A percentile compares a stretch with the other conserved stretches of the same genome.
These are phyloP conservation scores for Puya raimondii DNA, from an alignment of 176 grass and related monocot genomes.

Conservation along the genomic window DNA sequence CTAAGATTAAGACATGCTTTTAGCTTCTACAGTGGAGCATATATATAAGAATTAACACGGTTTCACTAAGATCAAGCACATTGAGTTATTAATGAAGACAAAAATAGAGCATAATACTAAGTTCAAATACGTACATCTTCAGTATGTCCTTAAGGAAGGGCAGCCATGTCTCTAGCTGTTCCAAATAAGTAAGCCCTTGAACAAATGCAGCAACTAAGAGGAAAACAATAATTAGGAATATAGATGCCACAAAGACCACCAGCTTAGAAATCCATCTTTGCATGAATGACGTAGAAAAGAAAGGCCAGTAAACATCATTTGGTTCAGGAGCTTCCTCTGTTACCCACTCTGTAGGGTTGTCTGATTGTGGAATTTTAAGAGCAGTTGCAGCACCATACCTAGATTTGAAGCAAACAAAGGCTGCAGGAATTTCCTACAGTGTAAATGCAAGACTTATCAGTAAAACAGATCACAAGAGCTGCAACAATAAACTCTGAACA, in stretches of 20 bases:
- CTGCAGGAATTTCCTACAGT: slow-evolving; percentile 58
- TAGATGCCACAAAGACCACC: slow-evolving; percentile 60
- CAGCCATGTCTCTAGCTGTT: slow-evolving; percentile 73
- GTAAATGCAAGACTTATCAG: slow-evolving; percentile 11
- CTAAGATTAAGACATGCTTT: neutral
- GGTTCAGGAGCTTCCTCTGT: slow-evolving; percentile 81
- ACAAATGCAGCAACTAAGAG: slow-evolving; percentile 65
- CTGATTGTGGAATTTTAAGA: slow-evolving; percentile 62
- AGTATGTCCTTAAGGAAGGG: slow-evolving; percentile 82
- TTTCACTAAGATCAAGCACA: slow-evolving; percentile 6
- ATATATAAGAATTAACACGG: slow-evolving; percentile 1
- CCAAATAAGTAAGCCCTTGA: slow-evolving; percentile 88
- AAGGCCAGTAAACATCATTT: slow-evolving; percentile 83
- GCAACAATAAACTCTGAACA: neutral
- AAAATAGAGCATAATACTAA: neutral
- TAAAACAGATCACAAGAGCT: neutral
- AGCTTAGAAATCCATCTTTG: slow-evolving; percentile 92
- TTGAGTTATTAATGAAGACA: slow-evolving; percentile 11
- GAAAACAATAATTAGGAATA: slow-evolving; percentile 73
- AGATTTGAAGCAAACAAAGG: slow-evolving; percentile 88
- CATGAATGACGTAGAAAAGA: slow-evolving; percentile 87
- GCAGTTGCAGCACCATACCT: slow-evolving; percentile 59
- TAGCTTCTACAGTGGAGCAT: neutral
- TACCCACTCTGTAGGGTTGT: slow-evolving; percentile 81
- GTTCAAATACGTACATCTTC: slow-evolving; percentile 46